Percentiles rank a stretch among this genome's conserved stretches.
phyloP scores from a whole-genome alignment of 2,329 filamentous ascomycete genomes.

The Fusarium sp. region DNA sequence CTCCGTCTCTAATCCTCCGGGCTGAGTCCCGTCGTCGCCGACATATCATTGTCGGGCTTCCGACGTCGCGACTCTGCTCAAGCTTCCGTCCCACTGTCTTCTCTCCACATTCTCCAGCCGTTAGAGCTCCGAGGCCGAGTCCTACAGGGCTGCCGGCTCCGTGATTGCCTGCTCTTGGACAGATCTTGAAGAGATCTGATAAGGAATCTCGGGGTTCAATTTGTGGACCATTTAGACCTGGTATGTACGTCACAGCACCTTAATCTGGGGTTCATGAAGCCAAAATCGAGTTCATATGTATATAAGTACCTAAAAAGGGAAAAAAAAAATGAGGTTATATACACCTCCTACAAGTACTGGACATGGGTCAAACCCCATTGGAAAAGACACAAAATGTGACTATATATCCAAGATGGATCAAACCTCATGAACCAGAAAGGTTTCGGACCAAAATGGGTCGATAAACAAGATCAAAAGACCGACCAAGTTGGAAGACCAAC shows the following conservation, averaged over 20 bases:
- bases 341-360: neutral
- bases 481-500: neutral
- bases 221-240: slow-evolving; percentile 39
- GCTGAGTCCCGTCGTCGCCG: slow-evolving; percentile 15
- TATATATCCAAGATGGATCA: slow-evolving; percentile 8
- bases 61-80: slow-evolving; percentile 8
- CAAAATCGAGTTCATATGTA: slow-evolving; percentile 16
- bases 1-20: slow-evolving; percentile 19
- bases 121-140: slow-evolving; percentile 26
- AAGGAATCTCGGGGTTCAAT: slow-evolving; percentile 21
- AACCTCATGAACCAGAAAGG: slow-evolving; percentile 4
- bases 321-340: neutral
- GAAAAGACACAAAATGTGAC: slow-evolving; percentile 2
- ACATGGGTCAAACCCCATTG: slow-evolving; percentile 3
- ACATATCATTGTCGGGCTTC: slow-evolving; percentile 15
- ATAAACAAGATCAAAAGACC: slow-evolving; percentile 1
- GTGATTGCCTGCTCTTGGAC: slow-evolving; percentile 11
- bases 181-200: slow-evolving; percentile 32
- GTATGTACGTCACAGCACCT: slow-evolving; percentile 35
- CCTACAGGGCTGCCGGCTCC: slow-evolving; percentile 31
- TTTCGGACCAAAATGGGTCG: neutral
- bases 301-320: slow-evolving; percentile 1
- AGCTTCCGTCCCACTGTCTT: slow-evolving; percentile 16
- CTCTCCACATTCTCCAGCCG: slow-evolving; percentile 31
- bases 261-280: slow-evolving; percentile 24